A percentile compares a stretch with the other conserved stretches of the same genome.
phyloP scores from a whole-genome alignment of 2,329 filamentous ascomycete genomes.

The Colletotrichum coccodes region DNA sequence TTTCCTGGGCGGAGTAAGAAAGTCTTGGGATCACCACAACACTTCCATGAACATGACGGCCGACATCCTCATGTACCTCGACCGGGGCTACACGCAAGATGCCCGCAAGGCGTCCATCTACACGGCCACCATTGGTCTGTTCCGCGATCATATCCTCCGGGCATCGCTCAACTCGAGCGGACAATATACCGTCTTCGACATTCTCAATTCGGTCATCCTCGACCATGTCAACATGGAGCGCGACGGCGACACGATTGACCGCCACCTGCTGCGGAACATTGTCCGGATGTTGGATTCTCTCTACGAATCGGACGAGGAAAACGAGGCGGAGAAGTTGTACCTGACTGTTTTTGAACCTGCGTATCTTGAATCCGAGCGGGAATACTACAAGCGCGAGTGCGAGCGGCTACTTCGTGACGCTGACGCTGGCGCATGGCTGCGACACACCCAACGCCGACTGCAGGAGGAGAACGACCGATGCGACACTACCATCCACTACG shows the following conservation, averaged over 20 bases:
- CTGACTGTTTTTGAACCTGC: constrained; percentile 82
- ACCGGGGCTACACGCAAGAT: constrained; percentile 83
- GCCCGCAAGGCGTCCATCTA: constrained; percentile 81
- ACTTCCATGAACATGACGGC: constrained; percentile 96
- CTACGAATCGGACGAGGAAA: constrained; percentile 83
- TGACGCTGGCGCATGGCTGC: constrained; percentile 85
- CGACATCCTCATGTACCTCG: constrained; percentile 97
- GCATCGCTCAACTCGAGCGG: constrained; percentile 60
- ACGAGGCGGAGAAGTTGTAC: constrained; percentile 84
- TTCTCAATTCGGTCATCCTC: constrained; percentile 84
- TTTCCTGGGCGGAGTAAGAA: constrained; percentile 80
- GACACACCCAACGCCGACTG: constrained; percentile 78
- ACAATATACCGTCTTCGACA: constrained; percentile 70
- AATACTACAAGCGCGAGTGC: constrained; percentile 83
- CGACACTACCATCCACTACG: constrained; percentile 79
- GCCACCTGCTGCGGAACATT: constrained; percentile 82
- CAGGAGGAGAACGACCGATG: constrained; percentile 86
- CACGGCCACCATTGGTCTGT: constrained; percentile 84
- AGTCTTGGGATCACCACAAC: constrained; percentile 89
- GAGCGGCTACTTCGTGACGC: constrained; percentile 78
- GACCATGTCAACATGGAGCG: constrained; percentile 95
- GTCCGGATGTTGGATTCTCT: constrained; percentile 90
- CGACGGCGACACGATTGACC: constrained; percentile 88
- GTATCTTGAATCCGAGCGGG: constrained; percentile 76
- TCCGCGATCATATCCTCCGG: constrained; percentile 85